phyloP scores from a whole-genome alignment of 768 basidiomycete genomes.

The Tubosaeta sp. region DNA sequence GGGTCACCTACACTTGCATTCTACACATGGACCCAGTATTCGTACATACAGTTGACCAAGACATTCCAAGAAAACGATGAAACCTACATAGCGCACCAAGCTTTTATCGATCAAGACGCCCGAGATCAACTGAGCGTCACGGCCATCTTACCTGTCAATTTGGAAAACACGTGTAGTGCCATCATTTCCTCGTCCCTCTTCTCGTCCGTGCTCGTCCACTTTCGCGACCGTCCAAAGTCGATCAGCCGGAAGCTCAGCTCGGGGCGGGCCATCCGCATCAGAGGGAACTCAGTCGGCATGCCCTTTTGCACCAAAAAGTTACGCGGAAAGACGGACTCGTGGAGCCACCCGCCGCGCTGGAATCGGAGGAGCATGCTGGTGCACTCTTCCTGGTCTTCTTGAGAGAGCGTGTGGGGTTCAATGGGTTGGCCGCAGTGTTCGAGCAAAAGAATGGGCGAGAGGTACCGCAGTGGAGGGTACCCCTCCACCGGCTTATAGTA shows the following conservation, averaged over 20 bases:
- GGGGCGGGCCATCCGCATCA: background rate
- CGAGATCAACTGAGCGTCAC: background rate
- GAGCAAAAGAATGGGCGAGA: conserved; percentile 43
- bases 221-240: conserved; percentile 44
- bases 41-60: background rate
- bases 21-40: too few relatives aligned
- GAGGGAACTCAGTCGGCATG: conserved; percentile 31
- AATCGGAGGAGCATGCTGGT: conserved; percentile 38
- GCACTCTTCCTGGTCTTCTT: conserved; percentile 41
- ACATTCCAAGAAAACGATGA: background rate
- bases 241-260: conserved; percentile 44
- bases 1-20: too few relatives aligned
- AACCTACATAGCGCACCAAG: background rate
- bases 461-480: background rate
- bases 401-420: conserved; percentile 19
- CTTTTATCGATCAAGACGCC: too few relatives aligned
- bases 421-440: conserved; percentile 45
- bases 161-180: conserved; percentile 3
- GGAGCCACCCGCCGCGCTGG: conserved; percentile 36
- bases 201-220: background rate
- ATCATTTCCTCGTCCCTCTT: conserved; percentile 6
- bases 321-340: conserved; percentile 39
- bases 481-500: conserved; percentile 40
- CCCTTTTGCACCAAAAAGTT: conserved; percentile 45
- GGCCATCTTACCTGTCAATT: background rate